These are phyloP conservation scores for Candida schatavii DNA, from an alignment of 805 yeast genomes.

Conservation along the genomic window DNA sequence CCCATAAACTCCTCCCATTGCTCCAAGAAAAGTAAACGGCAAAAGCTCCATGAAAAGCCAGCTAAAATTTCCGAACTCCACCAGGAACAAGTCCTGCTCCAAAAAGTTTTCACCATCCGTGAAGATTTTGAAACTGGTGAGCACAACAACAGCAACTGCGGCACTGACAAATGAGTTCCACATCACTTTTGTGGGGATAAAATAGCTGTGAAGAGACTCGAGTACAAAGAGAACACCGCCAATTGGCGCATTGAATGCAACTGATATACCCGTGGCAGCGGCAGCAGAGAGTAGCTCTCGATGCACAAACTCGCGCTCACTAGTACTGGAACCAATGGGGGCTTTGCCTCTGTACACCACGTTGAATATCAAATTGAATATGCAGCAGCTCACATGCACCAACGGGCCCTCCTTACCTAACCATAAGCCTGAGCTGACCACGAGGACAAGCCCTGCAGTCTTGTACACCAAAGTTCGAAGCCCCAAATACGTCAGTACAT, in stretches of 20 bases:
- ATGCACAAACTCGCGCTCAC: slow-evolving; percentile 47
- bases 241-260: slow-evolving; percentile 83
- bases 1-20: slow-evolving; percentile 69
- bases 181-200: slow-evolving; percentile 61
- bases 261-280: slow-evolving; percentile 79
- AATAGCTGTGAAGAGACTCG: slow-evolving; percentile 64
- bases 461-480: slow-evolving; percentile 52
- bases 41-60: slow-evolving; percentile 72
- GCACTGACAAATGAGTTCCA: slow-evolving; percentile 86
- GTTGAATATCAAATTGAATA: slow-evolving; percentile 35
- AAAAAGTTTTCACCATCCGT: slow-evolving; percentile 38
- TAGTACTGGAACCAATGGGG: slow-evolving; percentile 1
- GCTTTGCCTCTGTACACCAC: slow-evolving; percentile 31
- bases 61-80: slow-evolving; percentile 64
- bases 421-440: slow-evolving; percentile 77
- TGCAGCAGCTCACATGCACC: slow-evolving; percentile 72
- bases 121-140: slow-evolving; percentile 40
- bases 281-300: slow-evolving; percentile 73
- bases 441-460: slow-evolving; percentile 55
- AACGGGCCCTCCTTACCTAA: slow-evolving; percentile 86
- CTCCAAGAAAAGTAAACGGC: slow-evolving; percentile 71
- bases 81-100: slow-evolving; percentile 54
- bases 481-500: slow-evolving; percentile 47
- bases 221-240: slow-evolving; percentile 82
- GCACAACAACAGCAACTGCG: slow-evolving; percentile 63